phyloP scores from a whole-genome alignment of 2,329 filamentous ascomycete genomes.

The Camptophora hylomeconis region DNA sequence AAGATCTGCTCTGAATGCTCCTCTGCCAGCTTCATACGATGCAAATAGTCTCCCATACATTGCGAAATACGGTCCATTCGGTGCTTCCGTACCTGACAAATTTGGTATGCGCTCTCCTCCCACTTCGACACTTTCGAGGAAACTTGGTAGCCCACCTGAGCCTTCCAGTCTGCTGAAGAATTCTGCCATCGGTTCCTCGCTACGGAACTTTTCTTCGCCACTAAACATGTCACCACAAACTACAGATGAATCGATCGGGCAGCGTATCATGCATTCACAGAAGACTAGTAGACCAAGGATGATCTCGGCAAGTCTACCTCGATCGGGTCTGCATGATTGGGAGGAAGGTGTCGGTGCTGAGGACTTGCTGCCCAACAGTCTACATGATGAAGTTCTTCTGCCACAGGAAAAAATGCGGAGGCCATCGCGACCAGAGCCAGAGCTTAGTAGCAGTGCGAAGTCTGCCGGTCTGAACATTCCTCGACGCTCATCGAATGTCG shows the following conservation, averaged over 20 bases:
- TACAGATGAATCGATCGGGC: constrained; percentile 53
- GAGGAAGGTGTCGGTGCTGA: constrained; percentile 63
- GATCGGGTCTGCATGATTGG: constrained; percentile 42
- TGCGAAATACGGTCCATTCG: constrained; percentile 78
- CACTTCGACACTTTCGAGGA: constrained; percentile 48
- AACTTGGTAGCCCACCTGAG: constrained; percentile 52
- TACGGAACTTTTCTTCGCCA: constrained; percentile 42
- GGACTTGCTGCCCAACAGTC: constrained; percentile 51
- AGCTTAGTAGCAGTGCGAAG: constrained; percentile 31
- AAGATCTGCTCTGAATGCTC: constrained; percentile 88
- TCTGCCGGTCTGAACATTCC: constrained; percentile 38
- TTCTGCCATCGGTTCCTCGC: constrained; percentile 60
- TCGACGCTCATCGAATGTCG: constrained; percentile 34
- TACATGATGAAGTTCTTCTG: constrained; percentile 51
- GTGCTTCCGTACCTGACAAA: constrained; percentile 81
- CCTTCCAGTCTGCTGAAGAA: constrained; percentile 46
- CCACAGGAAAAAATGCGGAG: constrained; percentile 48
- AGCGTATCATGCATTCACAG: constrained; percentile 50
- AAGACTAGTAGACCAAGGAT: constrained; percentile 38
- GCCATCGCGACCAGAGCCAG: constrained; percentile 45
- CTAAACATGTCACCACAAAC: constrained; percentile 47
- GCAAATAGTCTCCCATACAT: constrained; percentile 90
- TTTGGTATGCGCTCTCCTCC: constrained; percentile 82
- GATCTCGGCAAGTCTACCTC: constrained; percentile 48
- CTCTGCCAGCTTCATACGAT: constrained; percentile 87